Conservation (phyloP, 2,329 filamentous ascomycete genomes). For the Metarhizium robertsii region DNA sequence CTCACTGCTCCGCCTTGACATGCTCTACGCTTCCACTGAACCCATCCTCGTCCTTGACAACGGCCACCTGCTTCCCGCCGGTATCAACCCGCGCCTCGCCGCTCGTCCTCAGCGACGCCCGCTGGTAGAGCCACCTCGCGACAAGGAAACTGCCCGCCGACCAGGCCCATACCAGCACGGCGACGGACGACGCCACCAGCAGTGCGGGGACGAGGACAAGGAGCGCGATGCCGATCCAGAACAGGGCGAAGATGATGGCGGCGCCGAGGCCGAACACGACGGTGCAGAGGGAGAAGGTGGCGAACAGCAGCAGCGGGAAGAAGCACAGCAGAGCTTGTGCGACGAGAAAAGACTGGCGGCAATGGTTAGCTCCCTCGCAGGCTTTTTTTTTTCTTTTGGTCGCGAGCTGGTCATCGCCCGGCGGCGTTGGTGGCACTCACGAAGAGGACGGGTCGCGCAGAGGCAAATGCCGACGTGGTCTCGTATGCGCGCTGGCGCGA, state of each 20-base stretch:
- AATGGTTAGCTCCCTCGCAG: background rate
- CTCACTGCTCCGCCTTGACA: background rate
- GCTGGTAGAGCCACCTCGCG: conserved; percentile 36
- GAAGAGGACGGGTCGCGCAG: conserved; percentile 58
- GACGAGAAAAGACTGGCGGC: conserved; percentile 53
- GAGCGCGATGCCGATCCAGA: conserved; percentile 58
- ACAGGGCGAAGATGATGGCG: conserved; percentile 56
- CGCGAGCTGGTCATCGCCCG: background rate
- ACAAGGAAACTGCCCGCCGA: conserved; percentile 49
- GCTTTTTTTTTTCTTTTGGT: background rate
- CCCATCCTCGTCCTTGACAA: conserved; percentile 15
- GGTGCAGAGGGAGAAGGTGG: conserved; percentile 53
- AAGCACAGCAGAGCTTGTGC: conserved; percentile 56
- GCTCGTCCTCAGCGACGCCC: conserved; percentile 15
- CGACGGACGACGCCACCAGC: conserved; percentile 54
- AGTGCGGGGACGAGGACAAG: conserved; percentile 60
- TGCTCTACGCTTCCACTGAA: conserved; percentile 9
- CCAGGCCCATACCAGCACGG: conserved; percentile 59
- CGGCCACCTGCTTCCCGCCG: conserved; percentile 9
- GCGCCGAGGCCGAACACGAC: conserved; percentile 52
- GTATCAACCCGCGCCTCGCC: conserved; percentile 13
- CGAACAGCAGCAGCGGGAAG: conserved; percentile 60
- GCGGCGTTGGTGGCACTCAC: conserved; percentile 35
- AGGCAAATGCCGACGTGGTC: conserved; percentile 44
- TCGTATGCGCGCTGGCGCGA: conserved; percentile 49